These are phyloP conservation scores for Yarrowia divulgata DNA, from an alignment of 805 yeast genomes.

Conservation along the genomic window DNA sequence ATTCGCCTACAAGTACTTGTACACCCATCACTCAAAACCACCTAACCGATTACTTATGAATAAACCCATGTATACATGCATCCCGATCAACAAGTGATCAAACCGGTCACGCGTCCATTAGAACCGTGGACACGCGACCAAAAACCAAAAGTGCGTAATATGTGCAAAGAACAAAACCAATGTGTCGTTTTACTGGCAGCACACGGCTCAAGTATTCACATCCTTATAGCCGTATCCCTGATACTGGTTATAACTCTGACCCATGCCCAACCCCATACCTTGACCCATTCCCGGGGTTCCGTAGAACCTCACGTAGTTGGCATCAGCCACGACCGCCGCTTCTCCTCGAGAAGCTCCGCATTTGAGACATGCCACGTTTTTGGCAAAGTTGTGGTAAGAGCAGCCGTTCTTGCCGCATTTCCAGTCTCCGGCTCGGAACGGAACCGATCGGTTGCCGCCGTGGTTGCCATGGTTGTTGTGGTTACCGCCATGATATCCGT, in stretches of 20 bases:
- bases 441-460: slow-evolving; percentile 56
- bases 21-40: background rate
- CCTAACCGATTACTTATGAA: slow-evolving; percentile 26
- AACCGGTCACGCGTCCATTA: slow-evolving; percentile 7
- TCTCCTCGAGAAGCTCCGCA: slow-evolving; percentile 76
- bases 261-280: slow-evolving; percentile 22
- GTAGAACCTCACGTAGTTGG: slow-evolving; percentile 19
- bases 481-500: slow-evolving; percentile 4
- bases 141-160: slow-evolving; percentile 12
- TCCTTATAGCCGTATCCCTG: slow-evolving; percentile 28
- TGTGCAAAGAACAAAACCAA: slow-evolving; percentile 1
- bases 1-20: too few species aligned
- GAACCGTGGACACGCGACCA: slow-evolving; percentile 7
- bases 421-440: slow-evolving; percentile 98
- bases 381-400: slow-evolving; percentile 90
- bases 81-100: slow-evolving; percentile 4
- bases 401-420: slow-evolving; percentile 82
- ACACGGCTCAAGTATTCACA: slow-evolving; percentile 4
- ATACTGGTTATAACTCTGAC: slow-evolving; percentile 7
- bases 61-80: slow-evolving; percentile 31
- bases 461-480: slow-evolving; percentile 4
- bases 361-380: slow-evolving; percentile 82
- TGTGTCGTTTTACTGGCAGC: background rate
- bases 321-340: slow-evolving; percentile 42
- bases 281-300: slow-evolving; percentile 16